phyloP scores from a whole-genome alignment of 2,329 filamentous ascomycete genomes.

The Lasiodiplodia theobromae region DNA sequence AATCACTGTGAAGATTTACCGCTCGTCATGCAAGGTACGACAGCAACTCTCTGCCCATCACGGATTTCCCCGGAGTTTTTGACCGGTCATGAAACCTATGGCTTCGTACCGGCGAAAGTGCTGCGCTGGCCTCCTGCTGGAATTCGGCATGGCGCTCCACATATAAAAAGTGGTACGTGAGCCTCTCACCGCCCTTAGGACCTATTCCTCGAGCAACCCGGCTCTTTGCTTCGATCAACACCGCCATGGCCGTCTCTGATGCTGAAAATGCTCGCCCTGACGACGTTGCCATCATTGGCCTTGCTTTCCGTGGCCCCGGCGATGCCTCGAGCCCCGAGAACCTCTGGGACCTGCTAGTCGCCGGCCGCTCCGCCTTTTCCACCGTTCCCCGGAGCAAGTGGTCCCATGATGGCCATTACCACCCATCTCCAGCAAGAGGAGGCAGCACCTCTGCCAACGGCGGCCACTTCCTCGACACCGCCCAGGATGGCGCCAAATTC shows the following conservation, averaged over 20 bases:
- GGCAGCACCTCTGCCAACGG: slow-evolving; percentile 2
- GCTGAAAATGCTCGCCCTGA: slow-evolving; percentile 29
- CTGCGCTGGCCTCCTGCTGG: slow-evolving; percentile 27
- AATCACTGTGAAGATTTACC: slow-evolving; percentile 11
- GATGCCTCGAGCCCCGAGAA: slow-evolving; percentile 40
- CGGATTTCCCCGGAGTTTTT: slow-evolving; percentile 7
- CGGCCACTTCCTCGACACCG: slow-evolving; percentile 33
- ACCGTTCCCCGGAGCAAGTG: slow-evolving; percentile 40
- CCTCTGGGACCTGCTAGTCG: slow-evolving; percentile 42
- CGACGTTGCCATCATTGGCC: slow-evolving; percentile 32
- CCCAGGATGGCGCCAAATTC: slow-evolving; percentile 30
- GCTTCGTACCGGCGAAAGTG: slow-evolving; percentile 1
- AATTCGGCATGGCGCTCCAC: slow-evolving; percentile 27
- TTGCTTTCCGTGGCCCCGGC: slow-evolving; percentile 34
- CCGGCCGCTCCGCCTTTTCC: slow-evolving; percentile 5
- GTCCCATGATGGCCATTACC: slow-evolving; percentile 40
- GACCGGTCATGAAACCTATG: slow-evolving; percentile 3
- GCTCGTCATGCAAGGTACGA: slow-evolving; percentile 16
- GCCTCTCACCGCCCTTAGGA: slow-evolving; percentile 25
- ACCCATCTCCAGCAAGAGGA: slow-evolving; percentile 34
- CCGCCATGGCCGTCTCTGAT: slow-evolving; percentile 12
- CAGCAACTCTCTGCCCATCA: neutral
- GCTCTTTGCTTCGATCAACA: slow-evolving; percentile 8
- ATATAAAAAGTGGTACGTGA: slow-evolving; percentile 30
- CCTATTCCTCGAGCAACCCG: slow-evolving; percentile 2